Conservation (phyloP, 148 eudicot genomes). For the Amaranthus hypochondriacus region DNA sequence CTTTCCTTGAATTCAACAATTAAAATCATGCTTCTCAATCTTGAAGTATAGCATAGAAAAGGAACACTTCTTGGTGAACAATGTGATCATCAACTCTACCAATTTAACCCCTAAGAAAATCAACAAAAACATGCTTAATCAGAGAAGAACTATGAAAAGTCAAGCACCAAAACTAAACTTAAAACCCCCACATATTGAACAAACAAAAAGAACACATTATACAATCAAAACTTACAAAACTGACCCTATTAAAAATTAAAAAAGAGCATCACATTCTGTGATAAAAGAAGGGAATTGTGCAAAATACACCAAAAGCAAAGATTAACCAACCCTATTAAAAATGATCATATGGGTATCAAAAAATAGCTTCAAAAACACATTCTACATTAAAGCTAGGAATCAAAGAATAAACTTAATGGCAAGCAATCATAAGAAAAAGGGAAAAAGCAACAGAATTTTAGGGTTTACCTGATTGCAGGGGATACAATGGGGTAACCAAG, state of each 20-base stretch:
- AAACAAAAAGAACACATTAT: conserved; percentile 8
- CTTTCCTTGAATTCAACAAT: conserved; percentile 30
- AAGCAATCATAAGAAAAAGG: conserved; percentile 46
- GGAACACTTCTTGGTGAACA: conserved; percentile 17
- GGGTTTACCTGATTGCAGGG: conserved; percentile 45
- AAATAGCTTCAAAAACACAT: conserved; percentile 12
- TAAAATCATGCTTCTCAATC: conserved; percentile 42
- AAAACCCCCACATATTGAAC: conserved; percentile 12
- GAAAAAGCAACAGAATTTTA: conserved; percentile 11
- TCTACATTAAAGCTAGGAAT: conserved; percentile 22
- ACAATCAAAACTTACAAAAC: conserved; percentile 8
- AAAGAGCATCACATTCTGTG: background rate
- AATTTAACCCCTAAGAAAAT: conserved; percentile 29
- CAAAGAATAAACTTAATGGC: conserved; percentile 48
- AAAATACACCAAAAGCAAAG: conserved; percentile 16
- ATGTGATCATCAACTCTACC: conserved; percentile 25
- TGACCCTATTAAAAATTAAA: background rate
- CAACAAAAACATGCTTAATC: conserved; percentile 20
- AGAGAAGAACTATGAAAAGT: conserved; percentile 26
- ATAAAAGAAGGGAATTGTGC: conserved; percentile 15
- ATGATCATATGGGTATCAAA: conserved; percentile 15
- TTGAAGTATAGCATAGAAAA: background rate
- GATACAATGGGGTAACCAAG: conserved; percentile 24
- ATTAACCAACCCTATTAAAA: conserved; percentile 16
- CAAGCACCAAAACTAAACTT: conserved; percentile 18